Conservation (phyloP, 2,329 filamentous ascomycete species). For the Claviceps lovelessii region DNA sequence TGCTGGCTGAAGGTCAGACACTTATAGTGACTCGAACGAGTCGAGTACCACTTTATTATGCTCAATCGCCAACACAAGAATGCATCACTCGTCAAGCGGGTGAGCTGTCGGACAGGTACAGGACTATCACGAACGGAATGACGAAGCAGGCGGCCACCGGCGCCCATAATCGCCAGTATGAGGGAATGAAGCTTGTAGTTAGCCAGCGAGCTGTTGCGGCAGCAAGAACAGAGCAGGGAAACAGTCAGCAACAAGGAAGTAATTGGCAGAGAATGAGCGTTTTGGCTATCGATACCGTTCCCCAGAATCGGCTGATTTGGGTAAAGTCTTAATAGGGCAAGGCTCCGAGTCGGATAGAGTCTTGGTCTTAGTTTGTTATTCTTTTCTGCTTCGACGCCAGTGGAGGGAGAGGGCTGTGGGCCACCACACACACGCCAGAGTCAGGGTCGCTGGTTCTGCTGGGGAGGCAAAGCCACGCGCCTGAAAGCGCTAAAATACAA, state of each 20-base stretch:
- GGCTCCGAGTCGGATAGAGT: slow-evolving; percentile 4
- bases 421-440: background rate
- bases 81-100: slow-evolving; percentile 23
- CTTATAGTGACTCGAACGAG: slow-evolving; percentile 24
- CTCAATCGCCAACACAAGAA: slow-evolving; percentile 16
- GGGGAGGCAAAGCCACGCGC: slow-evolving; percentile 21
- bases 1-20: slow-evolving; percentile 20
- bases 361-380: background rate
- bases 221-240: slow-evolving; percentile 9
- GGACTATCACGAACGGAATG: slow-evolving; percentile 17
- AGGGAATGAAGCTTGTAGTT: slow-evolving; percentile 12
- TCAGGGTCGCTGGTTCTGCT: slow-evolving; percentile 3
- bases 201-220: slow-evolving; percentile 1
- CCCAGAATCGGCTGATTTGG: slow-evolving; percentile 11
- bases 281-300: slow-evolving; percentile 9
- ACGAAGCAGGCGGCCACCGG: slow-evolving; percentile 18
- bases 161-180: slow-evolving; percentile 23
- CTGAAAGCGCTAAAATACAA: slow-evolving; percentile 21
- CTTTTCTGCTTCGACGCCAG: no score
- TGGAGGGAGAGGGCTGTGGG: background rate
- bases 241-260: slow-evolving; percentile 4
- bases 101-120: slow-evolving; percentile 18
- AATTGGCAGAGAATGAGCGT: background rate
- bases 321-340: slow-evolving; percentile 10
- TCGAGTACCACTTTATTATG: slow-evolving; percentile 23